Conservation (phyloP, 2,329 filamentous ascomycete genomes). For the Penicillium decumbens region DNA sequence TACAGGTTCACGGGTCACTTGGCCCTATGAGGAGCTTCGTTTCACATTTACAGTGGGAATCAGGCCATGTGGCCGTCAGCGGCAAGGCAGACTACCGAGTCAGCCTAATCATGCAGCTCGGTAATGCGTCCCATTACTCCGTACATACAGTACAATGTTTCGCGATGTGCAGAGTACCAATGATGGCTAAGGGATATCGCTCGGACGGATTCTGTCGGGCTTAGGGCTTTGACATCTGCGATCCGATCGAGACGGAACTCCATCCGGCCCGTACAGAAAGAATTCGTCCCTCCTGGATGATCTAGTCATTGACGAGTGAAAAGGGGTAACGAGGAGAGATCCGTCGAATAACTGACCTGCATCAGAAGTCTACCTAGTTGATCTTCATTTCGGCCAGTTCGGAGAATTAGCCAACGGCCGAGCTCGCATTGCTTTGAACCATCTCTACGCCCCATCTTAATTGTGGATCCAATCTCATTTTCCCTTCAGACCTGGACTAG, state of each 20-base stretch:
- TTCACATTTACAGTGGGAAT: constrained; percentile 7
- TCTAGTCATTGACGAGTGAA: neutral
- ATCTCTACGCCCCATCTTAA: neutral
- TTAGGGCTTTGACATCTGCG: neutral
- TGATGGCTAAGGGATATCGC: neutral
- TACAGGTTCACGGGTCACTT: neutral
- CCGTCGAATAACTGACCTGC: neutral
- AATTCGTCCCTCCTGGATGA: neutral
- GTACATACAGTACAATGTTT: neutral
- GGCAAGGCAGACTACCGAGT: constrained; percentile 6
- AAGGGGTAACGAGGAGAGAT: neutral
- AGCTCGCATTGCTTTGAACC: neutral
- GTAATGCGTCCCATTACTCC: neutral
- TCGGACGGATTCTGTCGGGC: neutral
- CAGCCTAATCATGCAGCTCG: neutral
- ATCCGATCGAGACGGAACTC: neutral
- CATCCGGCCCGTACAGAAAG: neutral
- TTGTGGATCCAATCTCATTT: neutral
- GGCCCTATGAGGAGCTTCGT: neutral
- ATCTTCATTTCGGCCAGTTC: neutral
- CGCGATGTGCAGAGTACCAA: neutral
- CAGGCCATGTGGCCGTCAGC: constrained; percentile 9
- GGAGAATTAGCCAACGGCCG: neutral
- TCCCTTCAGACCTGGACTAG: neutral
- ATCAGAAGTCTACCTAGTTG: neutral